Evolutionary conservation across 805 yeast species (phyloP).

Genomic region (Spathaspora boniae): DNA sequence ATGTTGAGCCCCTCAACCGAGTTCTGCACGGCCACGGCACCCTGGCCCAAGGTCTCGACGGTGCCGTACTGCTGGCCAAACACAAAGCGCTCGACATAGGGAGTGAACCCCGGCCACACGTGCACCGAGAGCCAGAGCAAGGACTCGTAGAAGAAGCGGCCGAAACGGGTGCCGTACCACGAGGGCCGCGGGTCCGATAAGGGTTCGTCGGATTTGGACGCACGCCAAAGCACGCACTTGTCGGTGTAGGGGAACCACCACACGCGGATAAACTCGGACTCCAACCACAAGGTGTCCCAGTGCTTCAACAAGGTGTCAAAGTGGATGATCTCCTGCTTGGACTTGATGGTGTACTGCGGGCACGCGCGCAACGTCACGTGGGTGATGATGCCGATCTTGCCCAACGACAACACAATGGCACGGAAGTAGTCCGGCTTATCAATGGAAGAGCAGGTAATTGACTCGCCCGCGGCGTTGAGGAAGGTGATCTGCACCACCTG

Average conservation of each 20-base stretch:
- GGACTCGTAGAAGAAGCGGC: slow-evolving; percentile 76
- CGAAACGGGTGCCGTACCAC: slow-evolving; percentile 82
- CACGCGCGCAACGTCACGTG: slow-evolving; percentile 81
- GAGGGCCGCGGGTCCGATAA: slow-evolving; percentile 62
- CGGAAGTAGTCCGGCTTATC: slow-evolving; percentile 65
- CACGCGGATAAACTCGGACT: slow-evolving; percentile 84
- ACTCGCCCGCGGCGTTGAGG: slow-evolving; percentile 72
- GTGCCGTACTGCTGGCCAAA: slow-evolving; percentile 81
- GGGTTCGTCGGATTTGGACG: slow-evolving; percentile 66
- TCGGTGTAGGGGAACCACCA: slow-evolving; percentile 98
- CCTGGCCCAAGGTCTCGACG: slow-evolving; percentile 61
- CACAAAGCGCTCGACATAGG: slow-evolving; percentile 78
- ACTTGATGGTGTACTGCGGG: slow-evolving; percentile 77
- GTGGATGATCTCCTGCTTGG: slow-evolving; percentile 75
- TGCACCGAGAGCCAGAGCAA: slow-evolving; percentile 77
- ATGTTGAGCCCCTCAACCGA: slow-evolving; percentile 87
- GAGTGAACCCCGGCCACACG: slow-evolving; percentile 72
- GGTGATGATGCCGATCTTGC: slow-evolving; percentile 87
- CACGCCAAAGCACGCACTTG: slow-evolving; percentile 89
- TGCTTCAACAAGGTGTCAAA: slow-evolving; percentile 67
- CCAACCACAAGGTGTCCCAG: slow-evolving; percentile 82
- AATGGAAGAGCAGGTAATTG: slow-evolving; percentile 61
- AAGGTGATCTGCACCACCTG: slow-evolving; percentile 78
- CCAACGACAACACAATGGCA: slow-evolving; percentile 82
- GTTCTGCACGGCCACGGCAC: slow-evolving; percentile 65